A percentile compares a stretch with the other conserved stretches of the same genome.
These are phyloP conservation scores for Scenedesmus sp. DNA, from an alignment of 163 green algal species.

Conservation along the genomic window DNA sequence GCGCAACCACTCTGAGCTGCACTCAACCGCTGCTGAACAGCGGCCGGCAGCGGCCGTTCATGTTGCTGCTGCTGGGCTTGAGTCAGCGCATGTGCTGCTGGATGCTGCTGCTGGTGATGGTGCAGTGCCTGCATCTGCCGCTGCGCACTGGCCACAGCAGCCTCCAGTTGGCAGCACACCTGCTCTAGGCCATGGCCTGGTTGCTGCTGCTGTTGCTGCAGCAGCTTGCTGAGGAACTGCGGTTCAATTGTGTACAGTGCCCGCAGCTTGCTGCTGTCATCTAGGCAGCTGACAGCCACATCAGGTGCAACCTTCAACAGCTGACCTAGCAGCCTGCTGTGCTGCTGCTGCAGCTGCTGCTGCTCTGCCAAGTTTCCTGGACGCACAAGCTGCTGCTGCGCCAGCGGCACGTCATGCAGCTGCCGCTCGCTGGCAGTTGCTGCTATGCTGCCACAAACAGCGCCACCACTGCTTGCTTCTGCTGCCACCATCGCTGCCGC, in stretches of 20 bases:
- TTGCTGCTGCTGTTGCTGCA: not conserved
- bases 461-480: not conserved
- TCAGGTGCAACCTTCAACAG: conserved; percentile 42
- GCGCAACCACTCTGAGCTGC: not conserved
- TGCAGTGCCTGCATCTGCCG: conserved; percentile 25
- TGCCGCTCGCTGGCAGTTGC: not conserved
- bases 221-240: conserved; percentile 7
- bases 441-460: not conserved
- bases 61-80: not conserved
- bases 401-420: not conserved
- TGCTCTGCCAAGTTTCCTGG: conserved; percentile 23
- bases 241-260: conserved; percentile 34
- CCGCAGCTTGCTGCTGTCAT: conserved; percentile 41
- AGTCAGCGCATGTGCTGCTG: not conserved
- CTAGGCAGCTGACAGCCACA: not conserved
- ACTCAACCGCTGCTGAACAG: not conserved
- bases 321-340: conserved; percentile 27
- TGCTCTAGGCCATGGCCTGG: not conserved
- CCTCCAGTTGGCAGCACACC: conserved; percentile 24
- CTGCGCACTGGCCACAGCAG: conserved; percentile 6
- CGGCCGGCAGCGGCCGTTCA: not conserved
- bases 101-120: conserved; percentile 4
- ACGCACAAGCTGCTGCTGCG: not conserved
- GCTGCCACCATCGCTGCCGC: not conserved
- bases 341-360: conserved; percentile 44